Base-by-base conservation (phyloP, 2,329 filamentous ascomycete species). In the Pseudopithomyces chartarum region DNA sequence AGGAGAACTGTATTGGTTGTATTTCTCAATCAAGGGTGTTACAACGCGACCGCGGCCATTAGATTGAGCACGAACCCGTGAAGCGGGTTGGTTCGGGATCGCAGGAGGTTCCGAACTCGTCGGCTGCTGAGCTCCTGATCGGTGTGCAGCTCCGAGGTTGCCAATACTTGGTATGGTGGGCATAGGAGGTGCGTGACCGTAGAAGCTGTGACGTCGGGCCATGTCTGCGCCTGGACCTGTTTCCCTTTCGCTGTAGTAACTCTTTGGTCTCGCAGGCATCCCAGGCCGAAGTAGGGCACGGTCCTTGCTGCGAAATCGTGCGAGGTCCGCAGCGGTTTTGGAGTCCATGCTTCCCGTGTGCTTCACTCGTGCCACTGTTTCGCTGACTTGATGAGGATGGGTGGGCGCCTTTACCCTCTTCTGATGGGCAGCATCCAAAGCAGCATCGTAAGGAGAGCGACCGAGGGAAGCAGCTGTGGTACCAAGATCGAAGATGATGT, bases 391-490 rank as follows among this genome's bases (percentile, higher is more conserved):
- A 52, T 77, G 68, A 13, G 75, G 71, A 57, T 76, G 70, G 10
- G 68, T 70, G 15, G 72, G 68, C 8, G 65, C 60, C 7, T 63
- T 60, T 7, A 68, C 55, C 10, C 53, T 52, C 47, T 65, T 60
- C 22, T 46, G 57, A n/a, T 55, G 61, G 11, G 59, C 53, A 6
- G 51, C 43, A 34, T 63, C 52, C 60, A 71, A 75, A 15, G 79
- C 76, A 36, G 76, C 70, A 52, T 81, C 79, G 57, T 80, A 81
- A 5, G 79, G 77, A 11, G 76, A 78, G 19, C 66, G 60, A 20
- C 80, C 80, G 0, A 81, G 69, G 4, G 77, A 69, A 11, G 72
- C 64, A 4, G 76, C 75, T 6, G 79, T 77, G 2, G 75, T 78
- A 15, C 73, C 77, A 34, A 80, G 72, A 58, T 80, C 71, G 26